Evolutionary conservation across 2,329 filamentous ascomycete species (phyloP).

Genomic region (Parascedosporium putredinis): DNA sequence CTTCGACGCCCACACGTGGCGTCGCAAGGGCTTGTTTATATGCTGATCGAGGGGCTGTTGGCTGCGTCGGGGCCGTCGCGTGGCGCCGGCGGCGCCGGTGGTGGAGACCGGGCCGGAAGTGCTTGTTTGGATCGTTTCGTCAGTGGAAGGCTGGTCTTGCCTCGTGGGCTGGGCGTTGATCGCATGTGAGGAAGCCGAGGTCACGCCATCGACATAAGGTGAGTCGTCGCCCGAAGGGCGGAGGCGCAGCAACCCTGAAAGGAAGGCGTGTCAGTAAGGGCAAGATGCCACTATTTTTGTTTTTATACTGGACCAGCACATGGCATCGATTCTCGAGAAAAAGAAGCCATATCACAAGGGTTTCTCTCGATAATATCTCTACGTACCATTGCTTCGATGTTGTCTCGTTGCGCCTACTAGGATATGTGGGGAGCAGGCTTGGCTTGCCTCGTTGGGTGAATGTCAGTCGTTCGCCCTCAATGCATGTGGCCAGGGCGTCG

Average conservation of each 20-base stretch:
- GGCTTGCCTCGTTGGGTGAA: neutral
- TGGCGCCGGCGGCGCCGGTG: no score
- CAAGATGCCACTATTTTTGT: no score
- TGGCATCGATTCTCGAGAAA: no score
- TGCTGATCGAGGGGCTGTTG: conserved; percentile 46
- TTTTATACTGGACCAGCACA: no score
- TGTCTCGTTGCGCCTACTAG: neutral
- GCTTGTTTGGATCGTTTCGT: conserved; percentile 13
- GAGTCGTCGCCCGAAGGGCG: conserved; percentile 40
- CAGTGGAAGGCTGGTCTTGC: conserved; percentile 15
- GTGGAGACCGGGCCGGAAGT: conserved; percentile 11
- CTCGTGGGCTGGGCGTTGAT: conserved; percentile 33
- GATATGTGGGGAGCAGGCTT: neutral
- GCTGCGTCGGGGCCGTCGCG: conserved; percentile 20
- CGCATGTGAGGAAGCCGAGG: conserved; percentile 40
- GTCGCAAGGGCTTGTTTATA: conserved; percentile 58
- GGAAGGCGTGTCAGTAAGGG: neutral
- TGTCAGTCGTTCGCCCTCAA: neutral
- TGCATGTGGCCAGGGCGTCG: neutral
- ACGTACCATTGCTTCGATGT: neutral
- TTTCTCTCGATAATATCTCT: neutral
- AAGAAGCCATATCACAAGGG: neutral
- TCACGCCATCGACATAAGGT: conserved; percentile 38
- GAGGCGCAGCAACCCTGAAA: conserved; percentile 50
- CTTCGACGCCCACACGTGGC: conserved; percentile 55